These are phyloP conservation scores for Penicillium sp. DNA, from an alignment of 2,329 filamentous ascomycete genomes.

Conservation along the genomic window DNA sequence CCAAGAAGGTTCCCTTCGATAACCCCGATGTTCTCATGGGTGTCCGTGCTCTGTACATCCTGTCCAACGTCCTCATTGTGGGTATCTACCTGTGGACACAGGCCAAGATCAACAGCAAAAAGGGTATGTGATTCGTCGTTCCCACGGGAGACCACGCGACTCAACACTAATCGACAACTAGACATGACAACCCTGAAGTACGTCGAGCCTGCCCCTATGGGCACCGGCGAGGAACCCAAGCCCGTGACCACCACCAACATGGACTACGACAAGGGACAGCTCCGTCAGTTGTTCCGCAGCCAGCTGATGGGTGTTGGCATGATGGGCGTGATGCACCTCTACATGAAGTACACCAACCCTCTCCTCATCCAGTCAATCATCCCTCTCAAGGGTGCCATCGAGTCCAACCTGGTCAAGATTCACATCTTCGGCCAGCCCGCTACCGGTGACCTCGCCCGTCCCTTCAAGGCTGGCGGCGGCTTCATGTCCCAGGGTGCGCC, in stretches of 20 bases:
- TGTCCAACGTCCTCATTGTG: slow-evolving; percentile 79
- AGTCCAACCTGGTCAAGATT: slow-evolving; percentile 95
- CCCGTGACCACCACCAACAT: slow-evolving; percentile 94
- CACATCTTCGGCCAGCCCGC: slow-evolving; percentile 86
- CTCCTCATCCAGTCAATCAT: slow-evolving; percentile 98
- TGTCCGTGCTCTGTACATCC: slow-evolving; percentile 63
- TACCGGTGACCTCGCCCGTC: slow-evolving; percentile 85
- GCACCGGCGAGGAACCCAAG: slow-evolving; percentile 89
- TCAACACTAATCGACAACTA: slow-evolving; percentile 39
- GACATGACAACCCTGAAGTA: slow-evolving; percentile 98
- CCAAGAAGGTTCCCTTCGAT: slow-evolving; percentile 93
- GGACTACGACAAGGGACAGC: slow-evolving; percentile 86
- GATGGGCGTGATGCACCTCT: slow-evolving; percentile 98
- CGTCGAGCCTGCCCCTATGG: slow-evolving; percentile 91
- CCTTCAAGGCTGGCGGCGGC: slow-evolving; percentile 83
- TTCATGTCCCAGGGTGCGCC: slow-evolving; percentile 72
- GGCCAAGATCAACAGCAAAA: slow-evolving; percentile 88
- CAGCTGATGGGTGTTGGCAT: slow-evolving; percentile 96
- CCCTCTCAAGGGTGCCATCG: slow-evolving; percentile 90
- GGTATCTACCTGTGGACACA: slow-evolving; percentile 83
- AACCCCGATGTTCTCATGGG: slow-evolving; percentile 69
- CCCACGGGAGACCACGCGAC: background rate
- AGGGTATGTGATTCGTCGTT: slow-evolving; percentile 62
- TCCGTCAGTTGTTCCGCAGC: slow-evolving; percentile 79
- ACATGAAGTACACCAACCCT: slow-evolving; percentile 99